Conservation (phyloP, 2,329 filamentous ascomycete species). For the Aspergillus pseudoterreus region DNA sequence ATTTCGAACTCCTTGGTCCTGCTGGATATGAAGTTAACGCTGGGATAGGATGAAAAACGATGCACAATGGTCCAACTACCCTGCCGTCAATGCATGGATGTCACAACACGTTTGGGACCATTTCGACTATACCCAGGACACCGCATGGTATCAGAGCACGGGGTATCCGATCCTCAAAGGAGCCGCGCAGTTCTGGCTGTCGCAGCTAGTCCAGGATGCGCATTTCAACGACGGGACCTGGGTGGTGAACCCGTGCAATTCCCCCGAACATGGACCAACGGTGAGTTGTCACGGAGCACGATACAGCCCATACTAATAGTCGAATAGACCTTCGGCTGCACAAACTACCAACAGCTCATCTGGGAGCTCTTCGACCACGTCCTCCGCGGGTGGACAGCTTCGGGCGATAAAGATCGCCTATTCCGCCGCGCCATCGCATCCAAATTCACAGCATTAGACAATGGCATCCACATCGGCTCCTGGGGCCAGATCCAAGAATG, state of each 20-base stretch:
- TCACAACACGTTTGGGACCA: slow-evolving; percentile 58
- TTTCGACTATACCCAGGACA: slow-evolving; percentile 52
- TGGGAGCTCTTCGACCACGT: slow-evolving; percentile 41
- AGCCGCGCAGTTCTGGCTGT: slow-evolving; percentile 55
- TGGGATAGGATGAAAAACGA: slow-evolving; percentile 40
- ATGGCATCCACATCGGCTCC: slow-evolving; percentile 36
- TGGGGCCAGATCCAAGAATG: slow-evolving; percentile 50
- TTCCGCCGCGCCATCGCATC: slow-evolving; percentile 9
- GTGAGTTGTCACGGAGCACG: not conserved
- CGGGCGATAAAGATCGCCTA: slow-evolving; percentile 23
- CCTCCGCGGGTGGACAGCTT: slow-evolving; percentile 31
- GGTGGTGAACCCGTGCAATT: slow-evolving; percentile 57
- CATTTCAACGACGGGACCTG: slow-evolving; percentile 51
- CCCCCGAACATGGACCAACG: slow-evolving; percentile 54
- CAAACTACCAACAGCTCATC: slow-evolving; percentile 23
- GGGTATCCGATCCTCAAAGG: slow-evolving; percentile 55
- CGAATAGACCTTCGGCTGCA: slow-evolving; percentile 21
- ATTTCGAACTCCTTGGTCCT: too few species aligned
- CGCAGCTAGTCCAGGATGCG: slow-evolving; percentile 49
- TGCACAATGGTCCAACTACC: slow-evolving; percentile 36
- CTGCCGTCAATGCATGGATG: slow-evolving; percentile 53
- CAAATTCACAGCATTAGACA: slow-evolving; percentile 13
- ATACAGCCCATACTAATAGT: not conserved
- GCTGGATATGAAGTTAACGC: too few species aligned
- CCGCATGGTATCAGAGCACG: slow-evolving; percentile 40